phyloP scores from a whole-genome alignment of 2,329 filamentous ascomycete genomes.

The Fusarium clavum region DNA sequence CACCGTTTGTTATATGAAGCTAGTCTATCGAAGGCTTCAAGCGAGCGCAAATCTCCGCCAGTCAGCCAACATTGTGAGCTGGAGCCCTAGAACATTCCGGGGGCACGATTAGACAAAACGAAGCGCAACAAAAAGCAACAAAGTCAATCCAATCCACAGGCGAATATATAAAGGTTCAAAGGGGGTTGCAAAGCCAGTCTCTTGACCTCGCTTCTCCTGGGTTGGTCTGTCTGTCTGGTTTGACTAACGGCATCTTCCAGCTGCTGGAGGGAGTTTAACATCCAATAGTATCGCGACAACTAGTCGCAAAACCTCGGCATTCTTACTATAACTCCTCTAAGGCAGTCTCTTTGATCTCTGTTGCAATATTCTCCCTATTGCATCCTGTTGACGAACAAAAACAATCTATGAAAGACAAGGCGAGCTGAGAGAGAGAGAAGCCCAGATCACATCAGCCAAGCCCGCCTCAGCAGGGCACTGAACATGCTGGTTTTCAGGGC shows the following conservation, averaged over 20 bases:
- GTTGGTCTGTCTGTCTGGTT: neutral
- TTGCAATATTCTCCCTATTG: neutral
- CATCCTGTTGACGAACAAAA: constrained; percentile 3
- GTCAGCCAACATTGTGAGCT: constrained; percentile 24
- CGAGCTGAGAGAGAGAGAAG: constrained; percentile 20
- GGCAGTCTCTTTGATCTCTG: neutral
- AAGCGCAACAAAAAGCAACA: constrained; percentile 17
- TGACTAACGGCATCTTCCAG: neutral
- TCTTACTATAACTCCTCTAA: constrained; percentile 6
- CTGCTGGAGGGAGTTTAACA: neutral
- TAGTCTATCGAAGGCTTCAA: constrained; percentile 32
- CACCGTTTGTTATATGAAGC: constrained; percentile 31
- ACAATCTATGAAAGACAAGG: constrained; percentile 6
- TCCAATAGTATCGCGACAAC: constrained; percentile 20
- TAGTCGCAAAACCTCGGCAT: constrained; percentile 19
- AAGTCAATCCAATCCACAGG: neutral
- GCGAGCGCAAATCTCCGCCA: constrained; percentile 41
- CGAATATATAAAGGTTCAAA: constrained; percentile 19
- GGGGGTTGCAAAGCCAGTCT: constrained; percentile 1
- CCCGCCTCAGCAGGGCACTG: constrained; percentile 11
- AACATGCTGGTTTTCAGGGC: constrained; percentile 44
- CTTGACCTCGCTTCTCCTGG: constrained; percentile 1
- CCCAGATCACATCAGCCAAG: neutral
- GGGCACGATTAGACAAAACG: constrained; percentile 11
- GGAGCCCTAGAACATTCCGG: constrained; percentile 23